Conservation (phyloP, 1,139 yeast species). For the Lodderomyces oxycetoniae region DNA sequence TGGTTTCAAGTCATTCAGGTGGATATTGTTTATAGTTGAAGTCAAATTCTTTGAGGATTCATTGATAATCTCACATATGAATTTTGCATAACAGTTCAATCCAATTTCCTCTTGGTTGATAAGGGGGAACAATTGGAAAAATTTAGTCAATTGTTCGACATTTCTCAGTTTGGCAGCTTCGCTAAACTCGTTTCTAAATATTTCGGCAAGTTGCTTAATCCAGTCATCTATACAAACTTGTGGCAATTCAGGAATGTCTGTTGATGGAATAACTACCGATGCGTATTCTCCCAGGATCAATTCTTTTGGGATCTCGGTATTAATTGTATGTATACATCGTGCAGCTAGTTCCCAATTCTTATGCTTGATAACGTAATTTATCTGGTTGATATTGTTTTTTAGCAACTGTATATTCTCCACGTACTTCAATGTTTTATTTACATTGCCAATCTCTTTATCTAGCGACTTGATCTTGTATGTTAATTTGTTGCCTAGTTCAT, state of each 20-base stretch:
- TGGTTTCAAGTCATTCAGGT: constrained; percentile 28
- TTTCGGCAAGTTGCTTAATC: constrained; percentile 50
- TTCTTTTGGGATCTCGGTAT: constrained; percentile 48
- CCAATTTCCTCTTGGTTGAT: constrained; percentile 73
- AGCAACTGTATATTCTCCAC: constrained; percentile 63
- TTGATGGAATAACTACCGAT: constrained; percentile 79
- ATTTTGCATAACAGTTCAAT: constrained; percentile 72
- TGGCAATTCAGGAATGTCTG: constrained; percentile 85
- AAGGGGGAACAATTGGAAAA: constrained; percentile 83
- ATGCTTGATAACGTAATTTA: constrained; percentile 62
- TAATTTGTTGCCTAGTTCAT: constrained; percentile 59
- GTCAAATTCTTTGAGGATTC: constrained; percentile 68
- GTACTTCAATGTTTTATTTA: constrained; percentile 58
- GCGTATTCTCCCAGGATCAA: constrained; percentile 68
- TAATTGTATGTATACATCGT: constrained; percentile 48
- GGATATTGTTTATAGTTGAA: constrained; percentile 32
- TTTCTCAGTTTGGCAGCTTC: constrained; percentile 65
- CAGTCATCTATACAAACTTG: constrained; percentile 51
- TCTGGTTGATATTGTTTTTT: constrained; percentile 60
- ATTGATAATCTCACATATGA: constrained; percentile 80
- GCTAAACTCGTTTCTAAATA: constrained; percentile 60
- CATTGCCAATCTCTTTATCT: constrained; percentile 68
- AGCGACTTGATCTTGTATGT: constrained; percentile 66
- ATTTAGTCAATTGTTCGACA: constrained; percentile 66
- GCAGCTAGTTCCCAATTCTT: constrained; percentile 74